Conservation (phyloP, 1,139 yeast species). For the Taphrina communis region DNA sequence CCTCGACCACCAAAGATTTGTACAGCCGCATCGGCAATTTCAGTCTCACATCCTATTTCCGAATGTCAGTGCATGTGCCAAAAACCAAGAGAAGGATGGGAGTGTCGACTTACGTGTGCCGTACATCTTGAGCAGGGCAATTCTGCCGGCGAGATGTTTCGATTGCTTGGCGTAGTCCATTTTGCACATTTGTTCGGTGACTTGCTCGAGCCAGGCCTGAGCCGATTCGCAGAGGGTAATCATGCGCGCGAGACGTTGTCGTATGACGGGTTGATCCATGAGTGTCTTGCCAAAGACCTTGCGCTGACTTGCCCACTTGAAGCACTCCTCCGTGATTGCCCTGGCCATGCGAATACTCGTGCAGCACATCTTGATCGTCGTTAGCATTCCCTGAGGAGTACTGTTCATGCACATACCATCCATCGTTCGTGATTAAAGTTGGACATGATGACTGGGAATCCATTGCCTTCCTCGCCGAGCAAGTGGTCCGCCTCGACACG, state of each 20-base stretch:
- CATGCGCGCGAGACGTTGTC: conserved; percentile 57
- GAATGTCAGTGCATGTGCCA: not conserved
- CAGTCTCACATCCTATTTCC: conserved; percentile 51
- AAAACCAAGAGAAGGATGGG: not conserved
- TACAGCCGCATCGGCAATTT: conserved; percentile 55
- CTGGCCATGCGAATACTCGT: conserved; percentile 56
- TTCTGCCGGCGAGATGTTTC: conserved; percentile 56
- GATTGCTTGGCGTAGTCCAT: conserved; percentile 50
- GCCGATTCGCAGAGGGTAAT: conserved; percentile 55
- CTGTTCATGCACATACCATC: conserved; percentile 8
- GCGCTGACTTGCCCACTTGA: conserved; percentile 54
- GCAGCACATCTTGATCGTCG: conserved; percentile 52
- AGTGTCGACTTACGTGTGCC: conserved; percentile 50
- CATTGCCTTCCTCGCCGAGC: conserved; percentile 55
- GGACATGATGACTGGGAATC: conserved; percentile 57
- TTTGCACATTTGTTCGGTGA: conserved; percentile 54
- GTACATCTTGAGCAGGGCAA: conserved; percentile 56
- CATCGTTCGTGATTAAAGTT: conserved; percentile 58
- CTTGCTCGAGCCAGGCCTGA: conserved; percentile 53
- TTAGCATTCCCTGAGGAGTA: not conserved
- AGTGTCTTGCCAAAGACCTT: conserved; percentile 56
- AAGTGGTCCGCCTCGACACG: conserved; percentile 57
- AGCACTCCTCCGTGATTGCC: conserved; percentile 55
- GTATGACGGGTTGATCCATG: conserved; percentile 56
- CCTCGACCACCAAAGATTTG: conserved; percentile 57